These are phyloP conservation scores for Casuarina glauca DNA, from an alignment of 306 rosid species.

Conservation along the genomic window DNA sequence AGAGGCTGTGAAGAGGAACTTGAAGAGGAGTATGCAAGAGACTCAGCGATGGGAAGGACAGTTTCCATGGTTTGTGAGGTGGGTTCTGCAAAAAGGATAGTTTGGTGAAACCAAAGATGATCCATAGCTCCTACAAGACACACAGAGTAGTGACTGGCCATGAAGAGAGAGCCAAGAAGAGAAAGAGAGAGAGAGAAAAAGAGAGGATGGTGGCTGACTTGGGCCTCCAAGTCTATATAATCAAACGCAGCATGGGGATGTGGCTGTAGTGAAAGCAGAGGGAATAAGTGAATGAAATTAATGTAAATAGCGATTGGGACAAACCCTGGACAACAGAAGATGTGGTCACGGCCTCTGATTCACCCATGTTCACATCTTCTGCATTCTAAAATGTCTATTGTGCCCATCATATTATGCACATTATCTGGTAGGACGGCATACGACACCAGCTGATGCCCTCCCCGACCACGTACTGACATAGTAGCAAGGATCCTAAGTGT, in stretches of 20 bases:
- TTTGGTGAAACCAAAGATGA: conserved; percentile 74
- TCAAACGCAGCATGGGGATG: conserved; percentile 12
- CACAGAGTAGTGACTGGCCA: conserved; percentile 43
- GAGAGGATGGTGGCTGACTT: conserved; percentile 20
- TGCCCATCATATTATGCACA: conserved; percentile 3
- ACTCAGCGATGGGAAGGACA: conserved; percentile 23
- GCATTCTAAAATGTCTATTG: conserved; percentile 29
- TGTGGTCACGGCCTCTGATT: conserved; percentile 44
- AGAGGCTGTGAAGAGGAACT: conserved; percentile 33
- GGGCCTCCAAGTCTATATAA: conserved; percentile 14
- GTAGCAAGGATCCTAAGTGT: too few relatives aligned
- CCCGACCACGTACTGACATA: too few relatives aligned
- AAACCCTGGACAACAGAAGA: conserved; percentile 28
- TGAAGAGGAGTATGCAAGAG: conserved; percentile 40
- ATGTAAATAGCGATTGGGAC: too few relatives aligned
- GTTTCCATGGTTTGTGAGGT: conserved; percentile 22
- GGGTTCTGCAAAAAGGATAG: conserved; percentile 60
- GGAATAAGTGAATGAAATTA: too few relatives aligned
- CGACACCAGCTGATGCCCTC: too few relatives aligned
- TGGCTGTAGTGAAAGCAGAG: conserved; percentile 32
- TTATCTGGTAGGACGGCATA: too few relatives aligned
- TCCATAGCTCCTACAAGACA: conserved; percentile 66
- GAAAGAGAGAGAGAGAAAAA: conserved; percentile 9
- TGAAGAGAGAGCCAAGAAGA: conserved; percentile 34
- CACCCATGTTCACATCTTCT: conserved; percentile 34